phyloP scores from a whole-genome alignment of 805 yeast species.

The Schizosaccharomyces octosporus region DNA sequence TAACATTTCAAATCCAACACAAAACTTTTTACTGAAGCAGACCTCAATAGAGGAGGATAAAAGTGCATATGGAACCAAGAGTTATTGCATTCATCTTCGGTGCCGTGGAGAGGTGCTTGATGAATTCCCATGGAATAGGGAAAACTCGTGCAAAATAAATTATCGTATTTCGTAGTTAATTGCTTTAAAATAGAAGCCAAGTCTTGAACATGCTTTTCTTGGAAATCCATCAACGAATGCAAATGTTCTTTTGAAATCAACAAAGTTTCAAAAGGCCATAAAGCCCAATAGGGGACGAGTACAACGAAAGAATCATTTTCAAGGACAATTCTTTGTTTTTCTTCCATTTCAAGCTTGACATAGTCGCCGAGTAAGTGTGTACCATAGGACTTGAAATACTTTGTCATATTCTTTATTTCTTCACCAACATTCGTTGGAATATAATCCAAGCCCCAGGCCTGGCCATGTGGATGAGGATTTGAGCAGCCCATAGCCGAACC shows the following conservation, averaged over 20 bases:
- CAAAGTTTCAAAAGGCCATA: slow-evolving; percentile 60
- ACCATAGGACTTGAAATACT: slow-evolving; percentile 21
- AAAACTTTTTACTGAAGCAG: slow-evolving; percentile 55
- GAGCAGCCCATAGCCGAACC: slow-evolving; percentile 67
- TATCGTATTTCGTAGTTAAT: slow-evolving; percentile 43
- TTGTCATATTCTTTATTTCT: slow-evolving; percentile 28
- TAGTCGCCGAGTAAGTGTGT: slow-evolving; percentile 38
- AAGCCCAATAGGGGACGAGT: slow-evolving; percentile 61
- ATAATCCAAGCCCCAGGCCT: slow-evolving; percentile 31
- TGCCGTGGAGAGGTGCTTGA: slow-evolving; percentile 36
- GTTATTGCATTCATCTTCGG: not conserved
- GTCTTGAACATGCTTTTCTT: slow-evolving; percentile 23
- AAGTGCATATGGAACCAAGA: slow-evolving; percentile 49
- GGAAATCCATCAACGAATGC: slow-evolving; percentile 24
- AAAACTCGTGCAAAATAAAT: slow-evolving; percentile 40
- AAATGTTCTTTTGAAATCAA: slow-evolving; percentile 32
- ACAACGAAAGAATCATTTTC: slow-evolving; percentile 39
- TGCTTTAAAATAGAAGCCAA: slow-evolving; percentile 29
- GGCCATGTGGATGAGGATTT: slow-evolving; percentile 64
- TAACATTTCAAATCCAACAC: slow-evolving; percentile 34
- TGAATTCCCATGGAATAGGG: slow-evolving; percentile 69
- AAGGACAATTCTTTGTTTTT: slow-evolving; percentile 28
- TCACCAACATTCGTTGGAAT: slow-evolving; percentile 42
- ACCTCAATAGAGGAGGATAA: slow-evolving; percentile 51
- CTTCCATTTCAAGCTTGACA: slow-evolving; percentile 17